Evolutionary conservation across 2,329 filamentous ascomycete species (phyloP).

Genomic region (Fusarium hostae): DNA sequence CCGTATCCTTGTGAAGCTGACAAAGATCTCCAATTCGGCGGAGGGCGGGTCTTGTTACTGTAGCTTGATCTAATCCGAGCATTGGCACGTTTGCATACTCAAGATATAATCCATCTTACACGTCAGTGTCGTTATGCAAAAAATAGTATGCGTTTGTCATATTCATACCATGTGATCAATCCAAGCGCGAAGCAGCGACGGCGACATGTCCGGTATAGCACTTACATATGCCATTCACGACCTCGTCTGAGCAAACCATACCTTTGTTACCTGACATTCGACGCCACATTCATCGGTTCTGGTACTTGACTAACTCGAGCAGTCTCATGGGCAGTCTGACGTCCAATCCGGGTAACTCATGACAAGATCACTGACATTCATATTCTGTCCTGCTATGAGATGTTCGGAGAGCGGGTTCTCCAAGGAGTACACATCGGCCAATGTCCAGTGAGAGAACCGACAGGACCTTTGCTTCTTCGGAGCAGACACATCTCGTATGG

Average conservation of each 20-base stretch:
- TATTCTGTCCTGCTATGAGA: background rate
- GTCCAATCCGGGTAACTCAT: background rate
- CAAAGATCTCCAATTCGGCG: background rate
- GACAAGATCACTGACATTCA: background rate
- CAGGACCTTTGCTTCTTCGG: background rate
- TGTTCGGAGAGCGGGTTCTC: background rate
- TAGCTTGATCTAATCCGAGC: background rate
- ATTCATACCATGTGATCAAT: background rate
- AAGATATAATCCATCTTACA: background rate
- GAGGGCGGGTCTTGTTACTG: background rate
- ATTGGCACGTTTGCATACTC: background rate
- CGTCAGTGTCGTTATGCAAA: background rate
- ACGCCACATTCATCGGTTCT: background rate
- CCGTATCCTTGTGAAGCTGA: background rate
- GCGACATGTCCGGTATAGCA: no score
- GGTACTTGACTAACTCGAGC: background rate
- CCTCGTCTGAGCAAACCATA: background rate
- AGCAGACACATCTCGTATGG: background rate
- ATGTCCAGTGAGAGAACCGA: background rate
- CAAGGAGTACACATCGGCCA: no score
- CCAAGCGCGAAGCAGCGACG: background rate
- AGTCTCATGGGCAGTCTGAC: background rate
- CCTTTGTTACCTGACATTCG: background rate
- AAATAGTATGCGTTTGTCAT: background rate
- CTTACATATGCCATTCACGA: background rate